Percentiles rank a stretch among this genome's conserved stretches.
Conservation (phyloP, 805 yeast genomes). For the Alloascoidea hylecoeti region DNA sequence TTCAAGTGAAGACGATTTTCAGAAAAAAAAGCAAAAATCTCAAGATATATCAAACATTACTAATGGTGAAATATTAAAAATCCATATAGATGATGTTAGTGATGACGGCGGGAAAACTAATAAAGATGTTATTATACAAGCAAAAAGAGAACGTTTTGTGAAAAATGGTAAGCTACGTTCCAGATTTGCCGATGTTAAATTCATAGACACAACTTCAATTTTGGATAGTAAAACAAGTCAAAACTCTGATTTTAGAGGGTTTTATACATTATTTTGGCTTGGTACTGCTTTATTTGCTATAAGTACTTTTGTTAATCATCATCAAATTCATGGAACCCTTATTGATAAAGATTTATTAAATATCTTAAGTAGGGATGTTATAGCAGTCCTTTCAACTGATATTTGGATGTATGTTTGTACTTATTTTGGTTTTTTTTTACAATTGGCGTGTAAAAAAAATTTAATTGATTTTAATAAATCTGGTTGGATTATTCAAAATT, state of each 20-base stretch:
- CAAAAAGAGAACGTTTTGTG: slow-evolving; percentile 6
- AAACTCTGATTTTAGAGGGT: slow-evolving; percentile 44
- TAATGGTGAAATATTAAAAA: background rate
- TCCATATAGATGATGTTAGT: background rate
- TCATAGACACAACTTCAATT: slow-evolving; percentile 28
- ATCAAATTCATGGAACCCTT: slow-evolving; percentile 27
- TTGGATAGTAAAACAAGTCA: slow-evolving; percentile 36
- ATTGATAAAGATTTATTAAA: slow-evolving; percentile 38
- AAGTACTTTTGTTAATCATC: slow-evolving; percentile 39
- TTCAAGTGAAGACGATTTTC: background rate
- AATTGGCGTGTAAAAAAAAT: slow-evolving; percentile 30
- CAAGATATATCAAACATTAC: background rate
- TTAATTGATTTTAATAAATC: slow-evolving; percentile 40
- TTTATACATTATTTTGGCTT: slow-evolving; percentile 73
- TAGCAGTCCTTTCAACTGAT: slow-evolving; percentile 63
- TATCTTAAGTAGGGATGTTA: slow-evolving; percentile 45
- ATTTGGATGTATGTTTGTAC: slow-evolving; percentile 55
- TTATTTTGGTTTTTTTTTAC: slow-evolving; percentile 49
- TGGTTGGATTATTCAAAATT: slow-evolving; percentile 53
- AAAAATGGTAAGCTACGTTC: slow-evolving; percentile 27
- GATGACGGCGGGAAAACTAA: too few species aligned
- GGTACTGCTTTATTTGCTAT: slow-evolving; percentile 39
- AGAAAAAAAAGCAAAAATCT: background rate
- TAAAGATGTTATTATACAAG: background rate
- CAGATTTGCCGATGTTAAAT: slow-evolving; percentile 39